A percentile compares a stretch with the other conserved stretches of the same genome.
Evolutionary conservation across 2,329 filamentous ascomycete genomes (phyloP).

Genomic region (Alternaria longipes): DNA sequence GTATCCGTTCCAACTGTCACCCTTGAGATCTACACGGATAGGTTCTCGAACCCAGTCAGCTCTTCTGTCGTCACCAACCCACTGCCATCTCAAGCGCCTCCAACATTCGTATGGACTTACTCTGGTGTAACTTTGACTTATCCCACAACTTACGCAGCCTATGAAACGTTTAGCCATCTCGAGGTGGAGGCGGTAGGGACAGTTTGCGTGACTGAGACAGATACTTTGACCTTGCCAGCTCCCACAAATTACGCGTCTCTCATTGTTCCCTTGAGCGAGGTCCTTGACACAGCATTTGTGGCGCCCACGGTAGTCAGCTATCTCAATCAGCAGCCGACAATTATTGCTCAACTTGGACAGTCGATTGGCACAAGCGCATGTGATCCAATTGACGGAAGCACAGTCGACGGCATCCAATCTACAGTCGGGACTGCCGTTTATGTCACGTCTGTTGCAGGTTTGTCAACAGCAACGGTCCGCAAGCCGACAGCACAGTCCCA

Average conservation of each 20-base stretch:
- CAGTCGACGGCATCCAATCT: no score
- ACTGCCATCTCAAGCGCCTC: no score
- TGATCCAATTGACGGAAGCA: no score
- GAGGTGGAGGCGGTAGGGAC: slow-evolving; percentile 32
- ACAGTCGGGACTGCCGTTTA: no score
- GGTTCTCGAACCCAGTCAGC: no score
- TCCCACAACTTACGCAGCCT: slow-evolving; percentile 45
- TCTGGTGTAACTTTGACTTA: slow-evolving; percentile 39
- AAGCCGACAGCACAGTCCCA: not conserved
- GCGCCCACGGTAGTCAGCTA: slow-evolving; percentile 42
- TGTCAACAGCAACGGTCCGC: not conserved
- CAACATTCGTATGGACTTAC: no score
- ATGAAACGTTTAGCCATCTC: slow-evolving; percentile 42
- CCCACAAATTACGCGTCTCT: slow-evolving; percentile 41
- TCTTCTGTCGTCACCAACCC: slow-evolving; percentile 22
- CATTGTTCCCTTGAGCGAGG: slow-evolving; percentile 28
- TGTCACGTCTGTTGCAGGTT: no score
- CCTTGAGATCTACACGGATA: slow-evolving; percentile 37
- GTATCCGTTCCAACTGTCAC: slow-evolving; percentile 34
- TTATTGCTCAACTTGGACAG: slow-evolving; percentile 40
- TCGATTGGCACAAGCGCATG: slow-evolving; percentile 42
- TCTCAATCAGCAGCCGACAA: slow-evolving; percentile 41
- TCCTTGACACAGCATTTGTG: slow-evolving; percentile 36
- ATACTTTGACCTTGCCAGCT: slow-evolving; percentile 31
- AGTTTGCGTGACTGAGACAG: slow-evolving; percentile 29